Evolutionary conservation across 371 early-diverging fungal species (phyloP).

Genomic region (Capniomyces stellatus): DNA sequence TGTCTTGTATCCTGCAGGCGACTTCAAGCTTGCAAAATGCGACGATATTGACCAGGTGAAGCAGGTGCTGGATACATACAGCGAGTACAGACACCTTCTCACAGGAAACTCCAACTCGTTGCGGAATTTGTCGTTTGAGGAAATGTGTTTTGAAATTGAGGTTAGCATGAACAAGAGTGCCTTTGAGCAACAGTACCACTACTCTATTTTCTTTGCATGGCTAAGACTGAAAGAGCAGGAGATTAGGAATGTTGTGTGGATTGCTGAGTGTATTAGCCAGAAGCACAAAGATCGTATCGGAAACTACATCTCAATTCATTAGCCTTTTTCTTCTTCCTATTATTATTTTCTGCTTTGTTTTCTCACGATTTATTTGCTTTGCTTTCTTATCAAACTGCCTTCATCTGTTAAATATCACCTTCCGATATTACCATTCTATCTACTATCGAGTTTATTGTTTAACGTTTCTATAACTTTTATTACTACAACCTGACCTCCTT

Average conservation of each 20-base stretch:
- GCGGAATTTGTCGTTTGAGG: slow-evolving; percentile 57
- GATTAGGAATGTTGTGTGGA: slow-evolving; percentile 98
- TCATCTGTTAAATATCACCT: too few species aligned
- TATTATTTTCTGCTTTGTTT: too few species aligned
- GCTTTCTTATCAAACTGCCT: too few species aligned
- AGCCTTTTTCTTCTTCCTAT: too few species aligned
- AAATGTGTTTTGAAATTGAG: slow-evolving; percentile 87
- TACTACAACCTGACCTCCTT: too few species aligned
- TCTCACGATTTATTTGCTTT: too few species aligned
- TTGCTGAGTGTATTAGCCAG: slow-evolving; percentile 98
- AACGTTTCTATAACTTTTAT: too few species aligned
- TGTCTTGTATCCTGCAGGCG: slow-evolving; percentile 79
- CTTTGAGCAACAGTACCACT: slow-evolving; percentile 95
- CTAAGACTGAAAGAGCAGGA: slow-evolving; percentile 98
- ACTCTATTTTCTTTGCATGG: slow-evolving; percentile 90
- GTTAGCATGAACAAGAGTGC: slow-evolving; percentile 79
- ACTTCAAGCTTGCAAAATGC: slow-evolving; percentile 52
- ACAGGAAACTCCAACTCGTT: neutral
- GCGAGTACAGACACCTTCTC: slow-evolving; percentile 31
- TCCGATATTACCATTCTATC: too few species aligned
- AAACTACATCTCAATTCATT: slow-evolving; percentile 81
- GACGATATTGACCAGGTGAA: slow-evolving; percentile 93
- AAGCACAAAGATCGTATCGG: slow-evolving; percentile 87
- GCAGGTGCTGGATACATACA: slow-evolving; percentile 55
- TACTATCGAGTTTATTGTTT: too few species aligned